Base-by-base conservation (phyloP, 2,329 filamentous ascomycete genomes). In the Samsoniella hepiali region DNA sequence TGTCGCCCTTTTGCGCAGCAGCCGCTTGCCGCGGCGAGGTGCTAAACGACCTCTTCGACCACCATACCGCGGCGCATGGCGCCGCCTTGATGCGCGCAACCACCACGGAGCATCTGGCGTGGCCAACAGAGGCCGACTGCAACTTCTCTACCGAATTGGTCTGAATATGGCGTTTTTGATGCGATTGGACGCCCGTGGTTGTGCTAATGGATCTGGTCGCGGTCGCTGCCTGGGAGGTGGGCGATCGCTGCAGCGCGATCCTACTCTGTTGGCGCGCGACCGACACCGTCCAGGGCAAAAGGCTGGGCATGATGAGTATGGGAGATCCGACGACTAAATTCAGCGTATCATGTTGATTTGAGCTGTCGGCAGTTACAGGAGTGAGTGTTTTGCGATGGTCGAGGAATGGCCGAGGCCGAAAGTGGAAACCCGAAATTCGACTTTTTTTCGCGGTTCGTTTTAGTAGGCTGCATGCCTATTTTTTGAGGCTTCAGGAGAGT, bases 1-100 rank as follows among this genome's bases (percentile, higher is more conserved):
- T 67, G 44, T 71, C 63, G 13, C 68, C 9, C 22, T 42, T 51
- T 36, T 55, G 49, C 3, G 34, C 32, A 31, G 27, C 56, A 2
- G 32, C 31, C 6, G 4, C 57, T 13, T 31, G 11, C 32, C 27
- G 45, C 3, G 32, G 22, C 10, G 57, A 59, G 27, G 45, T 51
- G 47, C 57, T 42, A 31, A 59, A 59, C 6, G 34, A 29, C 29
- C 45, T 29, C 22, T n/a, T n/a, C n/a, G 45, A 50, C 17, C 29
- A 2, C 0, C 22, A 13, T 2, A 13, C 3, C 13, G 31, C 44
- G 27, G 47, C 57, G 22, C 45, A 31, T 15, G 45, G 45, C 27
- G 45, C 31, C 5, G 3, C 4, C 2, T 22, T 40, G 3, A 42
- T 22, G 34, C 57, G 57, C 9, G 57, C 32, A 0, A 42, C n/a